A percentile compares a stretch with the other conserved stretches of the same genome.
phyloP scores from a whole-genome alignment of 1,284 basidiomycete genomes.

The Ustanciosporium gigantosporum region DNA sequence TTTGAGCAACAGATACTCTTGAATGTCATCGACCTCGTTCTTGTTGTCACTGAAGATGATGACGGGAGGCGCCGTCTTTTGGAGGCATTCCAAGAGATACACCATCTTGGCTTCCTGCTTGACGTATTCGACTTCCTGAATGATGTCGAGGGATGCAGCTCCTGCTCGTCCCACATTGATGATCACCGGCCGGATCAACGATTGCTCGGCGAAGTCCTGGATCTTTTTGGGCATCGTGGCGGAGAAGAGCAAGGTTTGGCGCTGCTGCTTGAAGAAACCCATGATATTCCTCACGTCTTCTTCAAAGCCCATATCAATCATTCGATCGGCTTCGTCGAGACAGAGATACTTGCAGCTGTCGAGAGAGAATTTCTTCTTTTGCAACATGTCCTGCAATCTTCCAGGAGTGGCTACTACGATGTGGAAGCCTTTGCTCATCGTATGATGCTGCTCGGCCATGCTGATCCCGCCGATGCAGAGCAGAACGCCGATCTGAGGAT shows the following conservation, averaged over 20 bases:
- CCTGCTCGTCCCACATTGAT: conserved; percentile 98
- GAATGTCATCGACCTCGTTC: conserved; percentile 99
- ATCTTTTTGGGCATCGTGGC: conserved; percentile 99
- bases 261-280: conserved; percentile 94
- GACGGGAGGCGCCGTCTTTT: conserved; percentile 97
- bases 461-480: conserved; percentile 97
- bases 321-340: conserved; percentile 98
- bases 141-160: conserved; percentile 92
- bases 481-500: conserved; percentile 74
- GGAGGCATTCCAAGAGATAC: conserved; percentile 91
- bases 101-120: conserved; percentile 99
- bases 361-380: conserved; percentile 88
- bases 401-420: conserved; percentile 82
- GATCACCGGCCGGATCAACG: conserved; percentile 85
- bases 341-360: conserved; percentile 81
- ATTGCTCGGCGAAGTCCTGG: conserved; percentile 95
- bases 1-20: conserved; percentile 93
- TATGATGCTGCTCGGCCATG: conserved; percentile 92
- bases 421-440: conserved; percentile 86
- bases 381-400: conserved; percentile 67
- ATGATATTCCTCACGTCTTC: conserved; percentile 98
- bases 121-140: conserved; percentile 97
- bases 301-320: conserved; percentile 99
- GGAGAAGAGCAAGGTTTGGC: conserved; percentile 94
- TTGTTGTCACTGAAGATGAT: conserved; percentile 99